Percentiles rank a stretch among this genome's conserved stretches.
phyloP scores from a whole-genome alignment of 768 basidiomycete species.

The Boletus subcaerulescens region DNA sequence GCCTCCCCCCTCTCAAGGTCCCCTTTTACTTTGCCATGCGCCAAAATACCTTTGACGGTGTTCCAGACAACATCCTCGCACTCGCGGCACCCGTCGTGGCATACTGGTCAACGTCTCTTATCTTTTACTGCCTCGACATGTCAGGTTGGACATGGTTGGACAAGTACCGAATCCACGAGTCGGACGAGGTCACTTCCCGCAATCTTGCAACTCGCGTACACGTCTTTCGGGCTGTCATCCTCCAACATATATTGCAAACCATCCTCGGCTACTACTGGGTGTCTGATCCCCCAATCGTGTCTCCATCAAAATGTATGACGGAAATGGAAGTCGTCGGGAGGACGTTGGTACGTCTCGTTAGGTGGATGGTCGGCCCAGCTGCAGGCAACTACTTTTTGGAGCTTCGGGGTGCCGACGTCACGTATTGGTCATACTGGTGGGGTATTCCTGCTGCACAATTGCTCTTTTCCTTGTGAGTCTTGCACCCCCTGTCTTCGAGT shows the following conservation, averaged over 20 bases:
- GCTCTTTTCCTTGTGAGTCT: constrained; percentile 78
- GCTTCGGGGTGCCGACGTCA: constrained; percentile 39
- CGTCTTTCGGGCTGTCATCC: constrained; percentile 76
- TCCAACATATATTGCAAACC: constrained; percentile 89
- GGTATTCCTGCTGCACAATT: constrained; percentile 73
- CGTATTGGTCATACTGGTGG: constrained; percentile 91
- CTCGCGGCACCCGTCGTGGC: constrained; percentile 71
- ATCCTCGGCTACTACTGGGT: constrained; percentile 68
- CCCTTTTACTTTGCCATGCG: constrained; percentile 58
- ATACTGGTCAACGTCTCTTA: constrained; percentile 80
- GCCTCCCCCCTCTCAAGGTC: constrained; percentile 31
- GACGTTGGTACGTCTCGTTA: constrained; percentile 39
- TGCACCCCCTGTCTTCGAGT: background rate
- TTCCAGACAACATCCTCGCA: constrained; percentile 72
- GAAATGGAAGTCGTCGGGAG: constrained; percentile 41
- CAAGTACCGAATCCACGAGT: constrained; percentile 85
- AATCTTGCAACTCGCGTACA: constrained; percentile 71
- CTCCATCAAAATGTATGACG: constrained; percentile 38
- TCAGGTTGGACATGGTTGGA: constrained; percentile 76
- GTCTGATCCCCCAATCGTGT: constrained; percentile 37
- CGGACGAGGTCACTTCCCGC: constrained; percentile 66
- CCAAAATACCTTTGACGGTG: constrained; percentile 44
- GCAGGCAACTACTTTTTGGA: constrained; percentile 36
- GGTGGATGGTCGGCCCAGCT: constrained; percentile 41
- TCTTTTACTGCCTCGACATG: constrained; percentile 83